These are phyloP conservation scores for Torulaspora pretoriensis DNA, from an alignment of 1,139 yeast species.

Conservation along the genomic window DNA sequence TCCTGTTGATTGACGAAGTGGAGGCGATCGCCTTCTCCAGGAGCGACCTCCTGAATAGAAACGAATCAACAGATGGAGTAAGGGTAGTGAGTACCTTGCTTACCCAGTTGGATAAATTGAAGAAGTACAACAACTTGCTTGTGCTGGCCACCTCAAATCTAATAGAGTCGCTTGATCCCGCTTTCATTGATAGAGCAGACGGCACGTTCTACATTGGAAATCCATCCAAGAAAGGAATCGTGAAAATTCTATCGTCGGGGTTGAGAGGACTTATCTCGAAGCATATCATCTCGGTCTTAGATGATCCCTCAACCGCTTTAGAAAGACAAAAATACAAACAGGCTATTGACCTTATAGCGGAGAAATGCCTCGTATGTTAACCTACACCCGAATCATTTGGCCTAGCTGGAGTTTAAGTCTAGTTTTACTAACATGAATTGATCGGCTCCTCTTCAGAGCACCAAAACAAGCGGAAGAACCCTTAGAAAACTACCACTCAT, in stretches of 20 bases:
- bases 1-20: conserved; percentile 40
- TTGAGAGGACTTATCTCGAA: conserved; percentile 23
- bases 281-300: conserved; percentile 15
- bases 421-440: conserved; percentile 19
- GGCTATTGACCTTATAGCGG: conserved; percentile 19
- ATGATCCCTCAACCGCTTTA: conserved; percentile 1
- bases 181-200: conserved; percentile 41
- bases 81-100: conserved; percentile 41
- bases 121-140: conserved; percentile 34
- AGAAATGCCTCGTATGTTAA: conserved; percentile 29
- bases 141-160: conserved; percentile 40
- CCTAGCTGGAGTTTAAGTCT: too few species aligned
- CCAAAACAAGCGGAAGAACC: conserved; percentile 31
- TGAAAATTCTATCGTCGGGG: conserved; percentile 27
- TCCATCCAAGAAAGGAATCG: conserved; percentile 33
- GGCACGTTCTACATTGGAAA: conserved; percentile 33
- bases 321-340: conserved; percentile 13
- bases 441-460: conserved; percentile 8
- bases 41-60: conserved; percentile 33
- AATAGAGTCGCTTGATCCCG: conserved; percentile 35
- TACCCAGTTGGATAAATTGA: conserved; percentile 39
- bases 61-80: conserved; percentile 40
- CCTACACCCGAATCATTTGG: not conserved
- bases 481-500: conserved; percentile 30
- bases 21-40: conserved; percentile 42